A percentile compares a stretch with the other conserved stretches of the same genome.
Evolutionary conservation across 768 basidiomycete genomes (phyloP).

Genomic region (Boletus insuetus): DNA sequence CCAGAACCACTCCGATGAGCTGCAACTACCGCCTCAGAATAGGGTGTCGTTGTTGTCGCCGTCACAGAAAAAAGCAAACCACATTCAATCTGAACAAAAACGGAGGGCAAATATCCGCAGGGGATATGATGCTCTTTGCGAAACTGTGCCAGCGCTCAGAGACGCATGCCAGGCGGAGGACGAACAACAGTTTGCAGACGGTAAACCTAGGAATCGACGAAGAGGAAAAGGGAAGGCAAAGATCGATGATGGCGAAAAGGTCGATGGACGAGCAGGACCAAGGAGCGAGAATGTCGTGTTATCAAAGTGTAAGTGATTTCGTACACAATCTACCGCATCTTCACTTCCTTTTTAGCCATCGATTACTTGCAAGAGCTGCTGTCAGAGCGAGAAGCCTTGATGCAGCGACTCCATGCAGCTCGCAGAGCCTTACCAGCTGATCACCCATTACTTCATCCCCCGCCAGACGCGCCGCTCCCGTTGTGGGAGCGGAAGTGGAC

Average conservation of each 20-base stretch:
- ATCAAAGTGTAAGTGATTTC: conserved; percentile 65
- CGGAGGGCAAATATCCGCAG: conserved; percentile 86
- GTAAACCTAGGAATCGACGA: conserved; percentile 36
- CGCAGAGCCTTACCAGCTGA: conserved; percentile 53
- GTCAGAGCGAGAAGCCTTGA: conserved; percentile 53
- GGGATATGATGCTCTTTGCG: conserved; percentile 87
- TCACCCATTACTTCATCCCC: conserved; percentile 51
- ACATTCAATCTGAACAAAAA: conserved; percentile 93
- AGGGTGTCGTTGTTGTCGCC: conserved; percentile 56
- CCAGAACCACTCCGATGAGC: conserved; percentile 9
- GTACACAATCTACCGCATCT: neutral
- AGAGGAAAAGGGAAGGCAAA: conserved; percentile 37
- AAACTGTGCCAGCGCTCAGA: conserved; percentile 74
- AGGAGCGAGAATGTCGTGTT: conserved; percentile 89
- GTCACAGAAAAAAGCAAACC: conserved; percentile 89
- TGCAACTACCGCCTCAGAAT: conserved; percentile 10
- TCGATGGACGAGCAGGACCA: conserved; percentile 85
- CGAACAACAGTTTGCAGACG: conserved; percentile 38
- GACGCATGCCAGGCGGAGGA: conserved; percentile 82
- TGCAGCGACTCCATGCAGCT: conserved; percentile 59
- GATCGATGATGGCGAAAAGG: conserved; percentile 55
- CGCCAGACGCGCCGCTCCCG: conserved; percentile 33
- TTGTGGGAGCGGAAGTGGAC: conserved; percentile 87
- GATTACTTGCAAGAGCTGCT: conserved; percentile 76
- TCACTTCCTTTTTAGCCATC: conserved; percentile 55